Base-by-base conservation (phyloP, 2,329 filamentous ascomycete genomes). In the Penicillium olsonii region DNA sequence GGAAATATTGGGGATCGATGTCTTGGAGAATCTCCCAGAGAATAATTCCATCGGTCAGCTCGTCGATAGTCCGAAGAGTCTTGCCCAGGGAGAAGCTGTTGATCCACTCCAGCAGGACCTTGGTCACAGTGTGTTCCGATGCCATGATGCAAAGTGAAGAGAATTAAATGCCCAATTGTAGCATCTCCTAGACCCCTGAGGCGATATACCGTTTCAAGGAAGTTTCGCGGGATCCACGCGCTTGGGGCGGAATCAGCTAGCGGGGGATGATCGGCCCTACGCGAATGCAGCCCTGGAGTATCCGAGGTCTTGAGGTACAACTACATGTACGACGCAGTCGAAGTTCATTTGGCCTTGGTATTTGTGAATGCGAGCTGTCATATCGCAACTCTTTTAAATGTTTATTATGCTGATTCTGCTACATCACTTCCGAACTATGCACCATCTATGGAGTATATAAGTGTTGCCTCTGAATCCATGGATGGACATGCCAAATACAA, bases 11-110 rank as follows among this genome's bases (percentile, higher is more conserved):
- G 22, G 73, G 69, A 56, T 78, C 75, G 42, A 78, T 75, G 49
- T 77, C 73, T 56, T 77, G 75, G 37, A 77, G 58, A 27, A 75
- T 72, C 49, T 75, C 74, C 75, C 75, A 77, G 35, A 77, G 57
- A 17, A 76, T 70, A 26, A 69, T 68, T 15, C 75, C 75, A 55
- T 76, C 73, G 38, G 63, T 73, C 53, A 77, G 60, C 54, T 77
- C 74, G 56, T 67, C 68, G 20, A 65, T 68, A 15, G 66, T 63
- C 40, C 68, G 67, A 46, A 75, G 67, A 19, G 69, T 71, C 54
- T 72, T 73, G 38, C 71, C 72, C 38, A 74, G 59, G 37, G 69
- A 68, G 59, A 74, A 73, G 62, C 69, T 74, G 64, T 74, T 75
- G 62, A 77, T 68, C 74, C 74, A 77, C 67, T 76, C 73, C 54